phyloP scores from a whole-genome alignment of 257 asterid genomes.

The Scutellaria baicalensis region DNA sequence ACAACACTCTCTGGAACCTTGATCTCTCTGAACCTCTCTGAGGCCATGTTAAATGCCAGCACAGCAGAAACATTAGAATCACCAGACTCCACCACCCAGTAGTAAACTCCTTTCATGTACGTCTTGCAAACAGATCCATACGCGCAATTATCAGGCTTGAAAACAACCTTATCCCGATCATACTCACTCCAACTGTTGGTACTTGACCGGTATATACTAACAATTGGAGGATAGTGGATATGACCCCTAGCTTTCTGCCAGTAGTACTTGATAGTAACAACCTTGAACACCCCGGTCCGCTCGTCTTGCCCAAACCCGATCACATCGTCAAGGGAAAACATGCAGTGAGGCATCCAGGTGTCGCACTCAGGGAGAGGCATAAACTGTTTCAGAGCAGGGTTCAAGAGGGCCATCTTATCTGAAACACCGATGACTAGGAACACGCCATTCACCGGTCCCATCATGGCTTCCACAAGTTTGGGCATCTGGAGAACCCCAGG shows the following conservation, averaged over 20 bases:
- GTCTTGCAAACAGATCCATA: conserved; percentile 27
- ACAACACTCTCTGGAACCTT: conserved; percentile 17
- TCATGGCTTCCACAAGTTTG: conserved; percentile 8
- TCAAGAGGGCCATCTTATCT: conserved; percentile 24
- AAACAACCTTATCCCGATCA: conserved; percentile 17
- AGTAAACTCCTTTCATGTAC: conserved; percentile 36
- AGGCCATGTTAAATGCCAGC: conserved; percentile 29
- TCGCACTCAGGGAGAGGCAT: conserved; percentile 24
- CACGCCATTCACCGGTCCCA: conserved; percentile 44
- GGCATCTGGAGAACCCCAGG: conserved; percentile 31
- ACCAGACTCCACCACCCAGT: conserved; percentile 26
- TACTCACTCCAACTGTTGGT: conserved; percentile 32
- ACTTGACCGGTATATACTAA: conserved; percentile 25
- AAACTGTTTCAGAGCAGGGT: conserved; percentile 37
- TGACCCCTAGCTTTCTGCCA: conserved; percentile 6
- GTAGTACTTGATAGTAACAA: conserved; percentile 24
- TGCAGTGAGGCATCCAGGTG: conserved; percentile 11
- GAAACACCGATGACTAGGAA: conserved; percentile 15
- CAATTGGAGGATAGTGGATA: conserved; percentile 4
- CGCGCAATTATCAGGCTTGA: conserved; percentile 4
- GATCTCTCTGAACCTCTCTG: conserved; percentile 25
- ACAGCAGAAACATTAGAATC: conserved; percentile 10
- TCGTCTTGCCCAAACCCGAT: conserved; percentile 36
- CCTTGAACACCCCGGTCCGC: conserved; percentile 27
- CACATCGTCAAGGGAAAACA: conserved; percentile 11